Conservation (phyloP, 2,329 filamentous ascomycete genomes). For the Arthrobotrys conoides region DNA sequence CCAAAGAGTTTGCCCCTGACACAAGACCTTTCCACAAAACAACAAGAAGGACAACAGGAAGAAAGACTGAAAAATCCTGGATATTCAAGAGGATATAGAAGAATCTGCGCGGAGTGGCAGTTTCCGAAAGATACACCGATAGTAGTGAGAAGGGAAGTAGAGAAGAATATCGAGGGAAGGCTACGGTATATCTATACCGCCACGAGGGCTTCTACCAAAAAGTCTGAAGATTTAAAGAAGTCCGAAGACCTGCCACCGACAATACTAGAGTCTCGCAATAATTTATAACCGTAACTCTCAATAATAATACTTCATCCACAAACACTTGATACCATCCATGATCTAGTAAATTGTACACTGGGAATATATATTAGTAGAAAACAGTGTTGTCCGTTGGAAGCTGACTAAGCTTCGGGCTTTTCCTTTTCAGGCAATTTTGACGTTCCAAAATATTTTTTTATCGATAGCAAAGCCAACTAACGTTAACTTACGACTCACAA, state of each 20-base stretch:
- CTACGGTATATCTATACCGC: constrained; percentile 16
- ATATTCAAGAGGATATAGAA: constrained; percentile 14
- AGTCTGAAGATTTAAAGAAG: not conserved
- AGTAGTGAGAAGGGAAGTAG: constrained; percentile 12
- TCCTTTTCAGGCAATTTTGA: constrained; percentile 49
- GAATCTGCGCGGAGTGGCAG: constrained; percentile 24
- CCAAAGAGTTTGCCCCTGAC: not conserved
- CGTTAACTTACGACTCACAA: constrained; percentile 51
- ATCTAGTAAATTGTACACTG: too few relatives aligned
- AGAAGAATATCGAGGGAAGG: constrained; percentile 20
- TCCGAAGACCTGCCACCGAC: constrained; percentile 7
- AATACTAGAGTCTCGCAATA: not conserved
- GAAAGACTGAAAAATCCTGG: constrained; percentile 20
- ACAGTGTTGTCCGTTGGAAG: constrained; percentile 31
- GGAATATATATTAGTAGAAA: too few relatives aligned
- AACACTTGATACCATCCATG: too few relatives aligned
- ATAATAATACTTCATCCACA: too few relatives aligned
- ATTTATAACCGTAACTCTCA: too few relatives aligned
- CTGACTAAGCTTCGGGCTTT: constrained; percentile 45
- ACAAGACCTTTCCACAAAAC: not conserved
- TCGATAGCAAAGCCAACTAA: constrained; percentile 56
- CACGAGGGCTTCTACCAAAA: not conserved
- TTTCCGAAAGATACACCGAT: constrained; percentile 27
- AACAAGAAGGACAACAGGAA: not conserved
- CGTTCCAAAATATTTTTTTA: constrained; percentile 56